Conservation (phyloP, 2,329 filamentous ascomycete genomes). For the Endocalyx cinctus region DNA sequence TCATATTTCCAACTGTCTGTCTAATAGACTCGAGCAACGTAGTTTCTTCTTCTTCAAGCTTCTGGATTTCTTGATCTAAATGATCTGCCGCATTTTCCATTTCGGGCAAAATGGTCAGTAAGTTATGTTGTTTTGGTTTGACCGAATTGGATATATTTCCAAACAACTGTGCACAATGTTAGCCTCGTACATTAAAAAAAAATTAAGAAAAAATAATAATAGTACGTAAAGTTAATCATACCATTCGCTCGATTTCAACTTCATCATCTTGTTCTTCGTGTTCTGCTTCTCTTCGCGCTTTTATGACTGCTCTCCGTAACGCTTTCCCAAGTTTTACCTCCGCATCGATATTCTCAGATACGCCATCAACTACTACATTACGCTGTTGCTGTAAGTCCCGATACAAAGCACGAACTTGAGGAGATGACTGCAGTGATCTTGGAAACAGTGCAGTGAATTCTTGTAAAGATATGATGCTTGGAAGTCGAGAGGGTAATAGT, state of each 20-base stretch:
- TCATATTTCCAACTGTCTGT: constrained; percentile 66
- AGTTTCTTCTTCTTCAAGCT: constrained; percentile 61
- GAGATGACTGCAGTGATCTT: constrained; percentile 56
- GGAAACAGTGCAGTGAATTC: constrained; percentile 78
- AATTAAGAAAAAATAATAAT: neutral
- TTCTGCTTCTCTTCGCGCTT: constrained; percentile 47
- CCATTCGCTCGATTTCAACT: constrained; percentile 56
- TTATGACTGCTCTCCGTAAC: constrained; percentile 53
- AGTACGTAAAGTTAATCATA: constrained; percentile 27
- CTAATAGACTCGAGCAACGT: constrained; percentile 56
- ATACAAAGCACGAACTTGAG: constrained; percentile 68
- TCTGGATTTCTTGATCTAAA: constrained; percentile 63
- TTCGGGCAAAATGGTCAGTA: constrained; percentile 61
- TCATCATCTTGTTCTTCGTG: constrained; percentile 57
- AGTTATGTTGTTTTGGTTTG: constrained; percentile 51
- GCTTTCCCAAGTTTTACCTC: constrained; percentile 59
- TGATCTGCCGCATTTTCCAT: constrained; percentile 63
- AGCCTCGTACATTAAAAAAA: constrained; percentile 4
- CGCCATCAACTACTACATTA: constrained; percentile 61
- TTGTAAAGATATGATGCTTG: constrained; percentile 66
- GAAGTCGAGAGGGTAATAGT: constrained; percentile 68
- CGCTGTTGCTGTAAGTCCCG: constrained; percentile 74
- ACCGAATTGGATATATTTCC: constrained; percentile 41
- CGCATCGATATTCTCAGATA: constrained; percentile 60
- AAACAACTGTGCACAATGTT: constrained; percentile 48